Conservation (phyloP, 192 early-diverging fungal species). For the Backusella luteola region DNA sequence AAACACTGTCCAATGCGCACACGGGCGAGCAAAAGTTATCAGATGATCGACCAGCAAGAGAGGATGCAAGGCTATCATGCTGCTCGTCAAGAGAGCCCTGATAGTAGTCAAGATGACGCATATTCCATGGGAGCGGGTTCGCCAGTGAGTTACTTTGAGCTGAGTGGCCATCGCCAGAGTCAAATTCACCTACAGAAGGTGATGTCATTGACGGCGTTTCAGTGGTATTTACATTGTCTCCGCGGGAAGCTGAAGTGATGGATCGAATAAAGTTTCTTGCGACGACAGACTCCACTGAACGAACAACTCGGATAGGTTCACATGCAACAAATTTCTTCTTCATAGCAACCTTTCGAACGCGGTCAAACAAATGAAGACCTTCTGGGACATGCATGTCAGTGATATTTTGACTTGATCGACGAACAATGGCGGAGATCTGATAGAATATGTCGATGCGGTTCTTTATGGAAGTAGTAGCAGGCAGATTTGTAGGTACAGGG, state of each 20-base stretch:
- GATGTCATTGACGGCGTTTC: neutral
- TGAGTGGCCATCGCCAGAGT: neutral
- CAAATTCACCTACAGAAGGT: neutral
- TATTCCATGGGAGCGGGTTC: slow-evolving; percentile 6
- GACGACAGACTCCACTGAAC: slow-evolving; percentile 10
- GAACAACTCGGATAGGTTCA: slow-evolving; percentile 10
- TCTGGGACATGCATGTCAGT: neutral
- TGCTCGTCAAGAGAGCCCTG: slow-evolving; percentile 24
- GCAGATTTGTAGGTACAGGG: slow-evolving; percentile 26
- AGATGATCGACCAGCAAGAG: slow-evolving; percentile 3
- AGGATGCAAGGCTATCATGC: slow-evolving; percentile 12
- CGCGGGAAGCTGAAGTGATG: neutral
- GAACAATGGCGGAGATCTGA: slow-evolving; percentile 21
- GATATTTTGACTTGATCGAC: neutral
- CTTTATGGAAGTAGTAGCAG: slow-evolving; percentile 16
- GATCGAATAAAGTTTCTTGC: neutral
- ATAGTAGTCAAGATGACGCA: neutral
- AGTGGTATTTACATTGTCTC: neutral
- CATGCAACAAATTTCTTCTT: slow-evolving; percentile 8
- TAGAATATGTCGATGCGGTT: slow-evolving; percentile 25
- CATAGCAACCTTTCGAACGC: neutral
- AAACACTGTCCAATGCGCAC: neutral
- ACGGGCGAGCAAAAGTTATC: slow-evolving; percentile 4
- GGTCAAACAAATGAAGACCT: neutral
- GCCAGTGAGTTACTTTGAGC: neutral